Evolutionary conservation across 306 rosid genomes (phyloP), one percentile per base, ranked within the genome.

Genomic region (Vigna hirtella): DNA sequence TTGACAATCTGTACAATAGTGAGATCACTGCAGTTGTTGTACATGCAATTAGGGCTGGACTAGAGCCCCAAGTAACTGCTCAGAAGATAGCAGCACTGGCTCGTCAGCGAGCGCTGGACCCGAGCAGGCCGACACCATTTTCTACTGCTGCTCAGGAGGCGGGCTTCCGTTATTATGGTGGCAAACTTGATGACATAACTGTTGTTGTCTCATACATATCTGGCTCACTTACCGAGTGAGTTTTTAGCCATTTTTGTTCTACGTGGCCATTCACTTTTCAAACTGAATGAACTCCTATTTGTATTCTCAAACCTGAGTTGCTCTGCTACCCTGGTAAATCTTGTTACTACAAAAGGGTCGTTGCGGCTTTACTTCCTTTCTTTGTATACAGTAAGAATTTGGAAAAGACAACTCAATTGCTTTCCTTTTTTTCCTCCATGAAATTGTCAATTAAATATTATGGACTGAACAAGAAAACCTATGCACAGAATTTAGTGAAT

Each of bases 161-260:
- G 34, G 68, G 68, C 34, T 34, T 62, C 24, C 45, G 68, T 34
- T 62, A 62, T 8, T 62, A 62, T 62, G 68, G 68, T 16, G 68
- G 68, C 68, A 62, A 62, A 62, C 68, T 62, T 62, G 68, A 62
- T 62, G 68, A 62, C 68, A 62, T 62, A 7, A 62, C 68, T 62
- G 68, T 62, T 62, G 68, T 62, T 62, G 68, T 62, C 6, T 62
- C 68, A 32, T 62, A 30, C 47, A 62, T 62, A 15, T 62, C 68
- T 9, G 47, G 6, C 6, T 62, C 20, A 32, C 13, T 32, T 0
- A 30, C 13, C 38, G 4, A 32, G 1, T 62, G 68, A 32, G 22
- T 26, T 26, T 59, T 59, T 12, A 1, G 38, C 42, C 42, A 59
- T 30, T 24, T 30, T 14, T 59, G 66, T 28, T 12, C 40, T 28